These are phyloP conservation scores for Tuber borchii DNA, from an alignment of 495 filamentous ascomycete species.

Conservation along the genomic window DNA sequence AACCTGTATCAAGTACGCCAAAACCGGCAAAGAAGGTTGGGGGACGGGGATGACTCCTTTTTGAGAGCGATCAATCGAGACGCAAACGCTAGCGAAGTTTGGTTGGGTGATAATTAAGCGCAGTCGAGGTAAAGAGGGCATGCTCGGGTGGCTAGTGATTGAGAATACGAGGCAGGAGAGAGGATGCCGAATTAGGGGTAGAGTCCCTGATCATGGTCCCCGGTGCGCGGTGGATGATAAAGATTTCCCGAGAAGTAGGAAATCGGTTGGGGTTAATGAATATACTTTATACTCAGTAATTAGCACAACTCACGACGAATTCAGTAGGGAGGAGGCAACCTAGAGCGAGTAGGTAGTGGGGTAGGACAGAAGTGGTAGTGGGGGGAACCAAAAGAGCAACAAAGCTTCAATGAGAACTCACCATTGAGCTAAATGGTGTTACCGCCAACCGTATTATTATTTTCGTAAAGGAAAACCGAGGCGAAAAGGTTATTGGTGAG, in stretches of 20 bases:
- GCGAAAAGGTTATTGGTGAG: conserved; percentile 9
- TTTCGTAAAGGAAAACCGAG: conserved; percentile 24
- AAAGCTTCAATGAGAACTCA: conserved; percentile 8
- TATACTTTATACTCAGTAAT: conserved; percentile 22
- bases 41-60: conserved; percentile 88
- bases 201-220: conserved; percentile 83
- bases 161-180: conserved; percentile 79
- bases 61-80: conserved; percentile 87
- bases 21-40: conserved; percentile 86
- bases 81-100: conserved; percentile 83
- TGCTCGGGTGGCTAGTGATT: conserved; percentile 91
- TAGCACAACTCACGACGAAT: conserved; percentile 13
- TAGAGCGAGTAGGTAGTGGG: neutral
- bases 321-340: no score
- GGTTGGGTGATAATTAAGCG: conserved; percentile 88
- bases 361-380: neutral
- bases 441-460: conserved; percentile 12
- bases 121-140: conserved; percentile 87
- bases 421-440: neutral
- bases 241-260: conserved; percentile 25
- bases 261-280: conserved; percentile 21
- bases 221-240: conserved; percentile 75
- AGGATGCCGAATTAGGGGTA: conserved; percentile 81
- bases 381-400: conserved; percentile 11
- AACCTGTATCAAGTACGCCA: conserved; percentile 72